Conservation (phyloP, 441 rosid genomes). For the Sinapis alba region DNA sequence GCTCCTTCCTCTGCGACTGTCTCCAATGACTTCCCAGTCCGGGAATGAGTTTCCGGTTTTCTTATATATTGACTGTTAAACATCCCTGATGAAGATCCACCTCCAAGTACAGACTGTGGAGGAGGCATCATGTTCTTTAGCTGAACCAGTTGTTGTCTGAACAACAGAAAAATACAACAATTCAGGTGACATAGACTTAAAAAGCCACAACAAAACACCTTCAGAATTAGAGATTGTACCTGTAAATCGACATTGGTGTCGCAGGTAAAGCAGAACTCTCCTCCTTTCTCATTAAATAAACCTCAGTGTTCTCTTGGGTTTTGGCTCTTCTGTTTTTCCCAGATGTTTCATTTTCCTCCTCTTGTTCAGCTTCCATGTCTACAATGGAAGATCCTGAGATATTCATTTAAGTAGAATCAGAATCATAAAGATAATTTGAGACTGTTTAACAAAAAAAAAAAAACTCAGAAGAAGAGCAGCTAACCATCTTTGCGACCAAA, state of each 20-base stretch:
- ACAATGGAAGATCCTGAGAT: slow-evolving; percentile 57
- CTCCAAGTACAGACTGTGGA: slow-evolving; percentile 55
- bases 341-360: slow-evolving; percentile 62
- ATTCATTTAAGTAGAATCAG: slow-evolving; percentile 1
- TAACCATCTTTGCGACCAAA: slow-evolving; percentile 67
- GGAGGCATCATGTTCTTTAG: slow-evolving; percentile 61
- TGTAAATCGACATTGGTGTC: slow-evolving; percentile 62
- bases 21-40: slow-evolving; percentile 55
- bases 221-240: slow-evolving; percentile 45
- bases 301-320: slow-evolving; percentile 48
- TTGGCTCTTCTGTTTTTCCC: slow-evolving; percentile 50
- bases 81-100: slow-evolving; percentile 53
- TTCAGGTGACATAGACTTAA: slow-evolving; percentile 8
- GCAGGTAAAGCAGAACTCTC: slow-evolving; percentile 53
- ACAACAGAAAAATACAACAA: not conserved
- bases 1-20: slow-evolving; percentile 53
- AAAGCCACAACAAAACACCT: slow-evolving; percentile 5
- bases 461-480: slow-evolving; percentile 25
- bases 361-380: slow-evolving; percentile 61
- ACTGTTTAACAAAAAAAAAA: not conserved
- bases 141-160: slow-evolving; percentile 63
- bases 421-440: not conserved
- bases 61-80: slow-evolving; percentile 41
- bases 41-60: slow-evolving; percentile 51
- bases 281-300: slow-evolving; percentile 50